phyloP scores from a whole-genome alignment of 345 rosid genomes.

The Eucalyptus grandis region DNA sequence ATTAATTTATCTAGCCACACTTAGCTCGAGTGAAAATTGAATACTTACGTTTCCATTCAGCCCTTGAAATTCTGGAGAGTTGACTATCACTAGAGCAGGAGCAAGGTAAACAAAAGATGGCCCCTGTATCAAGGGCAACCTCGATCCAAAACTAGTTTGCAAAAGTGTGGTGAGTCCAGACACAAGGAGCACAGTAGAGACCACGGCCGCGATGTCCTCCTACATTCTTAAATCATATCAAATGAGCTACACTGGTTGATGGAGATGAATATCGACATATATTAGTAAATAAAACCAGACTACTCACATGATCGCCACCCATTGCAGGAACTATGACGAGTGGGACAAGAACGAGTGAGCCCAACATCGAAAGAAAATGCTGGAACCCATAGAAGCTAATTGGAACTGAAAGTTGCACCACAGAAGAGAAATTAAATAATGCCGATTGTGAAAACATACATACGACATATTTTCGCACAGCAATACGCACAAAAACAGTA shows the following conservation, averaged over 20 bases:
- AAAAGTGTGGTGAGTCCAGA: conserved; percentile 82
- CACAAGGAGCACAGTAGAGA: conserved; percentile 82
- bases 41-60: conserved; percentile 74
- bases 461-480: too few relatives aligned
- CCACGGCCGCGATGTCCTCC: conserved; percentile 84
- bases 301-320: conserved; percentile 91
- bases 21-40: neutral
- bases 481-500: neutral
- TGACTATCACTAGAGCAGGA: conserved; percentile 77
- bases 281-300: neutral
- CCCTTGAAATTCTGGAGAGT: conserved; percentile 85
- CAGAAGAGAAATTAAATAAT: neutral
- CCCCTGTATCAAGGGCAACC: conserved; percentile 94
- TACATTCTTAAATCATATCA: conserved; percentile 37
- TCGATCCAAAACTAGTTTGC: conserved; percentile 83
- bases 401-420: conserved; percentile 46
- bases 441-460: neutral
- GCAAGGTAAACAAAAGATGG: conserved; percentile 91
- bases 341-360: conserved; percentile 86
- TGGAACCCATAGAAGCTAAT: conserved; percentile 92
- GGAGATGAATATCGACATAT: neutral
- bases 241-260: conserved; percentile 2
- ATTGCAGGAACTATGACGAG: conserved; percentile 95
- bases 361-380: conserved; percentile 85
- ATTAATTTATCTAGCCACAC: neutral